Base-by-base conservation (phyloP, 176 grass and related monocot species). In the Oryza coarctata region DNA sequence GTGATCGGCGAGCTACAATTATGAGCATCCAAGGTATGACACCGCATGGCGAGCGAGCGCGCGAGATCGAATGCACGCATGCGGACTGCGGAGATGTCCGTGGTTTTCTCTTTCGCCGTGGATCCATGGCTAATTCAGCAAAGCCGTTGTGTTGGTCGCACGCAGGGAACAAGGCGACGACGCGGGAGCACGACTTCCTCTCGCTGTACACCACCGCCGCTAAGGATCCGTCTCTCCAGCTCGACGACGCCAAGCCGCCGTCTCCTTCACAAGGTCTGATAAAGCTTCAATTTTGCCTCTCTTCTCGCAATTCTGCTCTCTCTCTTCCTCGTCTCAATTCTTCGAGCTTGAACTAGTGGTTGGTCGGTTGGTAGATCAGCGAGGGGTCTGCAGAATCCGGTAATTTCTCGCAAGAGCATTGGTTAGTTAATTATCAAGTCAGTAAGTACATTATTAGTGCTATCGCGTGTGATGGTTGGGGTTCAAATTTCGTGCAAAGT, bases 161-260 rank as follows among this genome's bases (percentile, higher is more conserved):
- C 14, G 64, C 89, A 97, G 94, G 89, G 73, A 97, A 93, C 66
- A 93, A 91, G 83, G 77, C 91, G 31, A 87, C 89, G 73, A 86
- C 89, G 68, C 89, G 86, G 68, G 89, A 94, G 71, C 94, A 93
- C 79, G 91, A 97, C 78, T 97, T 93, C 86, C 91, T 97, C 71
- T 91, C 94, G 69, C 84, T 91, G 38, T 89, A 93, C 88, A 25
- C 86, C 47, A 15, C 84, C 38, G 45, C 65, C 1, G 68, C 10
- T 7, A 97, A 93, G 86, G 91, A 91, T 30, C 49, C 88, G 15
- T 65, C 90, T 31, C 74, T 93, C 70, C 87, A 83, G 65, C 82
- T 88, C 41, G 83, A 88, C 80, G 89, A 91, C 49, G 34, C 84
- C 75, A 80, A 89, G 75, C 67, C 84, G 18, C 45, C 73, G 12